Evolutionary conservation across 306 rosid species (phyloP), one percentile per base, ranked within the genome.

Genomic region (Lathyrus sativus): DNA sequence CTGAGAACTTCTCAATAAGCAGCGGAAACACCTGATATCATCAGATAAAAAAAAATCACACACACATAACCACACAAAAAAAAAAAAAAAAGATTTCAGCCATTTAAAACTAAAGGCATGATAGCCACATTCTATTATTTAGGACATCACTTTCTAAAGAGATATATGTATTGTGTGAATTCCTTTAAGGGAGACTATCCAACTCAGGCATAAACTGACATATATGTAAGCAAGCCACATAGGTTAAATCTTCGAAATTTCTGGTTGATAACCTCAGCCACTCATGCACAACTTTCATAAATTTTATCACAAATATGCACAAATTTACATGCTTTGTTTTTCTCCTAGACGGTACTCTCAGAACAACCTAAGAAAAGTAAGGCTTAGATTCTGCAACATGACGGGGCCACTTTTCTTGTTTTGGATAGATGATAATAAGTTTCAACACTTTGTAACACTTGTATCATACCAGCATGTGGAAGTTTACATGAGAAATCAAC

Each of bases 1-100:
- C 74, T 4, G 95, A 84, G 83, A 95, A 95, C 78, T 95, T 95
- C 84, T 95, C 96, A 56, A 87, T 74, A 67, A 95, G 91, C 87
- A 95, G 79, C 4, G 97, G 99, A 79, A 95, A 85, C 48, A 95
- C 99, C 99, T 95, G 82, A 68, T 81, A 77, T 37, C 55, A 72
- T 68, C 71, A 79, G 51, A 59, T 48, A 53, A 66, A 66, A 63
- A 62, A 41, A 49, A 65, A 61, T n/a, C 48, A 57, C 51, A 61
- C 51, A 61, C 22, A 62, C 31, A 67, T 22, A 22, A 48, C 2
- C 4, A 7, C 13, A 26, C 29, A 26, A 38, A n/a, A 46, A 44
- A 17, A 26, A 38, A n/a, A 46, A 44, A 17, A 45, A 8, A 28
- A 12, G 4, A 61, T 15, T 44, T 71, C 46, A 28, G 46, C 57